These are phyloP conservation scores for Trichoderma sp. DNA, from an alignment of 2,329 filamentous ascomycete species.

Conservation along the genomic window DNA sequence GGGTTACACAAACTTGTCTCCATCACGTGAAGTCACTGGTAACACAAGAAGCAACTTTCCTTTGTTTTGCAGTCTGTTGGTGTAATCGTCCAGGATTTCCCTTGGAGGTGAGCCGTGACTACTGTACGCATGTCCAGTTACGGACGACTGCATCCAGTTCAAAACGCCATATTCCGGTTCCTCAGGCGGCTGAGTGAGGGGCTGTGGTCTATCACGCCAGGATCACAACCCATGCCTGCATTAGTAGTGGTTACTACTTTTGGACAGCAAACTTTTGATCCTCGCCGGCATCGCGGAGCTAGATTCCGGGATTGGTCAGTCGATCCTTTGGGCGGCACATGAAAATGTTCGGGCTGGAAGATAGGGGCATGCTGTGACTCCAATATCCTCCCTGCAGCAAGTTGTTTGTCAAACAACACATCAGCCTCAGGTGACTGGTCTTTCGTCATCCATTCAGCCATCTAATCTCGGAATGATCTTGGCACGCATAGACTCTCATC, in stretches of 20 bases:
- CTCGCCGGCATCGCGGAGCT: neutral
- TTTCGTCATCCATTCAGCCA: neutral
- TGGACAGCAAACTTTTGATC: neutral
- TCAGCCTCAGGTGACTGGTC: neutral
- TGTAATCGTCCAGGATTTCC: neutral
- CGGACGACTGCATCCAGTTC: neutral
- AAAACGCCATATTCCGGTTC: neutral
- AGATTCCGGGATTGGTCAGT: neutral
- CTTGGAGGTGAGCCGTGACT: neutral
- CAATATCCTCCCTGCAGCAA: neutral
- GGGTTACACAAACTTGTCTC: neutral
- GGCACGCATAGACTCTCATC: neutral
- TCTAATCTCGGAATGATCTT: neutral
- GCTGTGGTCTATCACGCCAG: neutral
- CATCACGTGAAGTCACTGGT: neutral
- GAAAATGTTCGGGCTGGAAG: neutral
- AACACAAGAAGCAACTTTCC: neutral
- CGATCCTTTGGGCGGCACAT: neutral
- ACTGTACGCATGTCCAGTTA: neutral
- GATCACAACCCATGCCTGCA: neutral
- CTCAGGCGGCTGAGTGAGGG: neutral
- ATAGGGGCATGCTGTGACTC: neutral
- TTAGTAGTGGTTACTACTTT: too few species aligned
- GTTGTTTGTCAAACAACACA: neutral
- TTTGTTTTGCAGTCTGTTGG: neutral